Base-by-base conservation (phyloP, 768 basidiomycete species). In the Boletus insuetus region DNA sequence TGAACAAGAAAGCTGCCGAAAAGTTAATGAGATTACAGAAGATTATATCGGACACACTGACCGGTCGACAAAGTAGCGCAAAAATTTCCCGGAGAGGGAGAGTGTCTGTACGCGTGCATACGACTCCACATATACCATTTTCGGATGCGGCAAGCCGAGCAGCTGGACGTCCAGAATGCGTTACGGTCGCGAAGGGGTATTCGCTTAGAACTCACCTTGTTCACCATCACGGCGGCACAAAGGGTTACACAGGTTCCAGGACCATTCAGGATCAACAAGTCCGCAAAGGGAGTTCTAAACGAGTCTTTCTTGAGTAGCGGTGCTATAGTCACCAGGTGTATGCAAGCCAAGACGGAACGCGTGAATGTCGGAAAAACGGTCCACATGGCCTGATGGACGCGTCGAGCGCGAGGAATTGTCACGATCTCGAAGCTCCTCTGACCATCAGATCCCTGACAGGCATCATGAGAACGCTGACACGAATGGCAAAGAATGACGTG, bases 191-290 rank as follows among this genome's bases (percentile, higher is more conserved):
- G 17, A 19, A 35, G 46, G 43, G 37, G 44, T 39, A 11, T 22
- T 35, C 38, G 20, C 31, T 42, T 24, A 34, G 35, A 47, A 53
- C 83, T 61, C 67, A 91, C 94, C 70, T 82, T 84, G 61, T 87
- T 87, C 41, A 92, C 53, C 65, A 84, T 86, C 14, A 84, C 80
- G 1, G 89, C 84, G 16, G 81, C 55, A 54, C 88, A 91, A 7
- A 98, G 77, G 6, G 87, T 75, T 34, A 95, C 83, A 67, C 92
- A 95, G 7, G 96, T 98, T 16, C 97, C 96, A 0, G 97, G 97
- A 2, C 97, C 97, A 69, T 98, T 98, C 29, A 98, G 72, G 48
- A 99, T 74, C 46, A 99, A 75, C 29, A 92, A 74, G 54, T 98
- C 93, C 26, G 85, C 81, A 63, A 85, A 83, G 4, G 74, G 55